Percentiles rank a stretch among this genome's conserved stretches.
These are phyloP conservation scores for Centrapalus pauciflorus DNA, from an alignment of 129 eudicot genomes.

Conservation along the genomic window DNA sequence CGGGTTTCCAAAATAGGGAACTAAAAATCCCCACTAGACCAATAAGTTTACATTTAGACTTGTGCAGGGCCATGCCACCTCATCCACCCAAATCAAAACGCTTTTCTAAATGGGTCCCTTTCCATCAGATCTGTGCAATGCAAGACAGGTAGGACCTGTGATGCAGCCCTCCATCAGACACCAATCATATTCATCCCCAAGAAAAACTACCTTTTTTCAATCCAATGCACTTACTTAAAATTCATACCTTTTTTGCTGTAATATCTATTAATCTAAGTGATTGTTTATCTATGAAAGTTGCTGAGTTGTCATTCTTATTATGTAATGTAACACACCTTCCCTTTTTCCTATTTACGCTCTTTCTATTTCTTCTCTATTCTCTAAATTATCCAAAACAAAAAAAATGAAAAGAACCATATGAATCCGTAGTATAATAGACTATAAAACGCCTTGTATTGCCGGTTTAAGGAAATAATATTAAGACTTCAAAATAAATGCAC, in stretches of 20 bases:
- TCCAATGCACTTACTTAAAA: constrained; percentile 29
- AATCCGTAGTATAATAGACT: too few species aligned
- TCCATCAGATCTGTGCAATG: constrained; percentile 13
- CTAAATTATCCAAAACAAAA: not conserved
- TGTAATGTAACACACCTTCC: constrained; percentile 8
- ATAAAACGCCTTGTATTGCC: too few species aligned
- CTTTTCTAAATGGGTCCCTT: constrained; percentile 8
- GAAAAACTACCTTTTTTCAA: constrained; percentile 10
- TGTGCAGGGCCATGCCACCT: constrained; percentile 19
- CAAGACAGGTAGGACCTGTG: constrained; percentile 39
- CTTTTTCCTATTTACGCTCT: constrained; percentile 7
- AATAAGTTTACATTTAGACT: constrained; percentile 9
- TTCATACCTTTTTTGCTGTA: constrained; percentile 29
- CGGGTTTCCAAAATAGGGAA: constrained; percentile 28
- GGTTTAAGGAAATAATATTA: too few species aligned
- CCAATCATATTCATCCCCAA: too few species aligned
- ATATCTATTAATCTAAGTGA: constrained; percentile 21
- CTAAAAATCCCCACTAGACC: constrained; percentile 12
- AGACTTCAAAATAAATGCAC: too few species aligned
- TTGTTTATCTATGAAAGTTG: constrained; percentile 20
- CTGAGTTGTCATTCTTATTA: constrained; percentile 24
- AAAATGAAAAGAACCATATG: not conserved
- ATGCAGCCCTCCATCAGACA: constrained; percentile 25
- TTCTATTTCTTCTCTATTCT: too few species aligned
- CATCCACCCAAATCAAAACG: constrained; percentile 12